Evolutionary conservation across 2,329 filamentous ascomycete species (phyloP).

Genomic region (Epichloe glyceriae): DNA sequence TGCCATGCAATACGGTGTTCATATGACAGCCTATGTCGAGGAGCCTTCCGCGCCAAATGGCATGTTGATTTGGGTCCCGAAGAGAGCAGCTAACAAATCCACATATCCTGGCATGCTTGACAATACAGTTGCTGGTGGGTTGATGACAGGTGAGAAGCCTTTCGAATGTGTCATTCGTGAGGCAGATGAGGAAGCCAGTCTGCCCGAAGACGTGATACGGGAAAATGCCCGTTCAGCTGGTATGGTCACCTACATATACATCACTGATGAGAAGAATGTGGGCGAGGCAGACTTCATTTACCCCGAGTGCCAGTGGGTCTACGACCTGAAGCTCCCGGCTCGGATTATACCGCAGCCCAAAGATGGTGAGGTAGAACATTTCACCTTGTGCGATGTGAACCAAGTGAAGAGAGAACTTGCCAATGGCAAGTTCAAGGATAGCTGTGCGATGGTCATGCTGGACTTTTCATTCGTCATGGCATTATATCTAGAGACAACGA

Average conservation of each 20-base stretch:
- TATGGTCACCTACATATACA: slow-evolving; percentile 72
- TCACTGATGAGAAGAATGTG: slow-evolving; percentile 61
- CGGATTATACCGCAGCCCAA: slow-evolving; percentile 60
- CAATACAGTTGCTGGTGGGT: slow-evolving; percentile 74
- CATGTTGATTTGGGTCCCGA: slow-evolving; percentile 74
- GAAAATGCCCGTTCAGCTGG: slow-evolving; percentile 46
- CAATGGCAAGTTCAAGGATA: slow-evolving; percentile 76
- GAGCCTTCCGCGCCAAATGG: slow-evolving; percentile 30
- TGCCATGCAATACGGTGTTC: slow-evolving; percentile 64
- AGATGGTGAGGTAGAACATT: slow-evolving; percentile 81
- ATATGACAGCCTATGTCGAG: slow-evolving; percentile 62
- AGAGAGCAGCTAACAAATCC: slow-evolving; percentile 62
- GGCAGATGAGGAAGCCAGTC: slow-evolving; percentile 74
- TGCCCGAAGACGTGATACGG: slow-evolving; percentile 58
- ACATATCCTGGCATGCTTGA: slow-evolving; percentile 90
- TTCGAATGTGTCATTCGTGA: slow-evolving; percentile 78
- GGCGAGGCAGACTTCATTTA: slow-evolving; percentile 74
- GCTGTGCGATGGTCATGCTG: slow-evolving; percentile 71
- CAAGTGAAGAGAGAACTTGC: slow-evolving; percentile 59
- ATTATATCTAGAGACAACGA: slow-evolving; percentile 71
- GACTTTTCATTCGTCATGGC: slow-evolving; percentile 86
- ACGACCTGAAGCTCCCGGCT: slow-evolving; percentile 66
- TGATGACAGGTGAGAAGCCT: slow-evolving; percentile 67
- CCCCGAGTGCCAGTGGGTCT: slow-evolving; percentile 85
- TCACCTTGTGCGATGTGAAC: slow-evolving; percentile 64